Conservation (phyloP, 352 stramenopile species). For the Pythium graminicola region DNA sequence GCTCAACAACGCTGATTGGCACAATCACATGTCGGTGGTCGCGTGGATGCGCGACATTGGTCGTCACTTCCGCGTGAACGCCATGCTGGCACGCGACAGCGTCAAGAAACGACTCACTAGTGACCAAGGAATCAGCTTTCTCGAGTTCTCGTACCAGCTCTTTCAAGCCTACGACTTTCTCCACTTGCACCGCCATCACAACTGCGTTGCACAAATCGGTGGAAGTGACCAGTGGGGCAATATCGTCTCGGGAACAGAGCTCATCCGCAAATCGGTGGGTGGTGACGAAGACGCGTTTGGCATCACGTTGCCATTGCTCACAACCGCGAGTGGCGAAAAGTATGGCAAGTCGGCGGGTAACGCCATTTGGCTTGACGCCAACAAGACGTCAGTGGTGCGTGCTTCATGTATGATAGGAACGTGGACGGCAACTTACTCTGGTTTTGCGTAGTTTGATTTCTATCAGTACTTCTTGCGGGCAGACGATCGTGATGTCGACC, state of each 20-base stretch:
- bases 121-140: constrained; percentile 96
- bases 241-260: constrained; percentile 96
- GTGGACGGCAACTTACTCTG: neutral
- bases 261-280: constrained; percentile 88
- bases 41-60: constrained; percentile 97
- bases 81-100: constrained; percentile 98
- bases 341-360: constrained; percentile 99
- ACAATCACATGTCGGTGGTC: constrained; percentile 92
- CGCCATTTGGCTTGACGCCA: constrained; percentile 95
- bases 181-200: constrained; percentile 90
- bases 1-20: constrained; percentile 99
- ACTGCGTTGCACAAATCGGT: constrained; percentile 94
- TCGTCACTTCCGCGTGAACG: constrained; percentile 95
- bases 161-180: constrained; percentile 98
- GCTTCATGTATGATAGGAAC: neutral
- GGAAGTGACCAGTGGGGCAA: constrained; percentile 99
- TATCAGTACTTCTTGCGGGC: constrained; percentile 91
- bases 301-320: constrained; percentile 95
- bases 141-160: constrained; percentile 99
- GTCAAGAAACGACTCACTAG: constrained; percentile 95
- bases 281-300: constrained; percentile 81
- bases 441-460: constrained; percentile 75
- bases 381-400: constrained; percentile 93
- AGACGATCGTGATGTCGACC: constrained; percentile 90
- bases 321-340: constrained; percentile 96